Evolutionary conservation across 768 basidiomycete species (phyloP), one percentile per base, ranked within the genome.

Genomic region (Udeniomyces megalosporus): DNA sequence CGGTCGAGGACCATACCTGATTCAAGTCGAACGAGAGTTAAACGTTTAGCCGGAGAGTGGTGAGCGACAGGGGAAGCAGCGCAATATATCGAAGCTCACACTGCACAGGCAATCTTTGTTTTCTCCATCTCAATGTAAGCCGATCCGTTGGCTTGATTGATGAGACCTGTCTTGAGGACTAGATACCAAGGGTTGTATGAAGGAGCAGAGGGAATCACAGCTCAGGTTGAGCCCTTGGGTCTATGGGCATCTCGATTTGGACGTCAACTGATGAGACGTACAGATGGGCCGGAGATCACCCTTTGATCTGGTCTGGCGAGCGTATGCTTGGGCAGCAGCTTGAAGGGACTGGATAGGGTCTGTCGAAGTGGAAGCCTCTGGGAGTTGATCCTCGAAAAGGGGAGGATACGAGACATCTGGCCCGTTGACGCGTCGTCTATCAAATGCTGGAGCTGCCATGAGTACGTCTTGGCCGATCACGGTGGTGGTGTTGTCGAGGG

Each of bases 91-190:
- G 4, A 22, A 14, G 80, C 86, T 69, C 68, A 96, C 92, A 97
- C 88, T 46, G 95, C 90, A 71, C 90, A 95, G 4, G 90, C 91
- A 66, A 99, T 82, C 76, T 99, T 99, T 0, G 88, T 87, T 15
- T 57, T 60, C 61, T 86, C 85, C 1, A 85, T 86, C 75, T 99
- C 95, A 68, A 99, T 86, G 71, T 97, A 99, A 12, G 90, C 91
- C 20, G 91, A 95, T 1, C 95, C 95, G 70, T 90, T 92, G 0
- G 95, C 93, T 74, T 95, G 90, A 65, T 76, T 85, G 58, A 95
- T 89, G 15, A 97, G 76, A 10, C 91, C 90, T 31, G 88, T 82
- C 71, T 91, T 84, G 52, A 99, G 75, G 74, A 88, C 92, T 99
- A 42, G 38, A 42, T 42, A 17, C 10, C 38, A 42, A 42, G 38